Evolutionary conservation across 352 stramenopile genomes (phyloP).

Genomic region (Phytophthora pistaciae): DNA sequence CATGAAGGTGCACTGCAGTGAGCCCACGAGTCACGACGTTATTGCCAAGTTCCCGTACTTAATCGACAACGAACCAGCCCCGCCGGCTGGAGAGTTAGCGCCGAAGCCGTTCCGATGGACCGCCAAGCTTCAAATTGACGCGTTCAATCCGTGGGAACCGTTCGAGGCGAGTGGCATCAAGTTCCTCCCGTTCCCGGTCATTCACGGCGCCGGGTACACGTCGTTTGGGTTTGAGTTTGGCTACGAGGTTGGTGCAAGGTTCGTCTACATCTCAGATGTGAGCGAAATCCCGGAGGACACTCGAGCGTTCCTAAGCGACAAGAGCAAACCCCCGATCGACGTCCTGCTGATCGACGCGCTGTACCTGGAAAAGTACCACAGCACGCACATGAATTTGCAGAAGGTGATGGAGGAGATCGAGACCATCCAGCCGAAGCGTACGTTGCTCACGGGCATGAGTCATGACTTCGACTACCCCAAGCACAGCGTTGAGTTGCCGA

Average conservation of each 20-base stretch:
- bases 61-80: constrained; percentile 51
- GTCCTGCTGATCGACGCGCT: constrained; percentile 87
- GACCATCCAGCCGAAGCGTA: constrained; percentile 71
- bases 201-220: constrained; percentile 83
- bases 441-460: constrained; percentile 87
- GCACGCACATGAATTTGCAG: constrained; percentile 87
- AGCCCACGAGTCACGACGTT: constrained; percentile 64
- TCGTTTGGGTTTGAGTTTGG: constrained; percentile 88
- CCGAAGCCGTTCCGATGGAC: constrained; percentile 78
- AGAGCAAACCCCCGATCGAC: constrained; percentile 66
- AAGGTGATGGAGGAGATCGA: constrained; percentile 75
- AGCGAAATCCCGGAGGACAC: constrained; percentile 78
- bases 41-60: constrained; percentile 85
- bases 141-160: constrained; percentile 58
- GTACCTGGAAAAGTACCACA: constrained; percentile 78
- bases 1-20: constrained; percentile 72
- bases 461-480: constrained; percentile 85
- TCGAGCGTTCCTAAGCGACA: constrained; percentile 63
- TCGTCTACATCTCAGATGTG: constrained; percentile 92
- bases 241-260: constrained; percentile 60
- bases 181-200: constrained; percentile 80
- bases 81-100: constrained; percentile 6
- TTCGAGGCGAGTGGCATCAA: constrained; percentile 61
- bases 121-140: constrained; percentile 75
- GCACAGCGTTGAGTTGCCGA: constrained; percentile 52